Conservation (phyloP, 306 rosid species). For the Prunus campanulata region DNA sequence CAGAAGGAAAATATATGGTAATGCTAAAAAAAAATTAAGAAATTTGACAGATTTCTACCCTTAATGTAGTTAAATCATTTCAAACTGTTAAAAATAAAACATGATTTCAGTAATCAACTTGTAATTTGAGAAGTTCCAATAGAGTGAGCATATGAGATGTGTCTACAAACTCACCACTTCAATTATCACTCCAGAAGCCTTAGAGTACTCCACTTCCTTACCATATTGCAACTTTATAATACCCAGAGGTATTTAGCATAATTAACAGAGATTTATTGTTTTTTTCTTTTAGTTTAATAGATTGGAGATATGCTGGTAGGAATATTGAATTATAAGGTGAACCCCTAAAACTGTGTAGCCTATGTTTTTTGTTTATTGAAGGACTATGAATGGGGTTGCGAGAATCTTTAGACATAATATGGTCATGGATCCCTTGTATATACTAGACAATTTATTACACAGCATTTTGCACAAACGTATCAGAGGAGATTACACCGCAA, state of each 20-base stretch:
- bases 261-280: too few species aligned
- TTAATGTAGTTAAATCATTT: neutral
- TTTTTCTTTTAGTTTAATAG: too few species aligned
- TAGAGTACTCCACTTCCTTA: too few species aligned
- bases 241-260: too few species aligned
- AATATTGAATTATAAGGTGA: too few species aligned
- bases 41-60: neutral
- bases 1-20: neutral
- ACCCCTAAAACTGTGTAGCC: too few species aligned
- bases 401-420: neutral
- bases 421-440: neutral
- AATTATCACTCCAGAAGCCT: neutral
- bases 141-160: neutral
- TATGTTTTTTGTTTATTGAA: too few species aligned
- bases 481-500: neutral
- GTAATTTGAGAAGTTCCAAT: neutral
- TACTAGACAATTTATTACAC: neutral
- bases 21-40: neutral
- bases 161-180: neutral
- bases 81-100: neutral
- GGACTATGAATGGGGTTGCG: neutral
- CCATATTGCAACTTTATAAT: too few species aligned
- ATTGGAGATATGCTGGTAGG: too few species aligned
- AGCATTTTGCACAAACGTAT: neutral
- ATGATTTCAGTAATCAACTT: neutral